Percentiles rank a stretch among this genome's conserved stretches.
phyloP scores from a whole-genome alignment of 1,139 yeast genomes.

The Saccharomyces uvarum region DNA sequence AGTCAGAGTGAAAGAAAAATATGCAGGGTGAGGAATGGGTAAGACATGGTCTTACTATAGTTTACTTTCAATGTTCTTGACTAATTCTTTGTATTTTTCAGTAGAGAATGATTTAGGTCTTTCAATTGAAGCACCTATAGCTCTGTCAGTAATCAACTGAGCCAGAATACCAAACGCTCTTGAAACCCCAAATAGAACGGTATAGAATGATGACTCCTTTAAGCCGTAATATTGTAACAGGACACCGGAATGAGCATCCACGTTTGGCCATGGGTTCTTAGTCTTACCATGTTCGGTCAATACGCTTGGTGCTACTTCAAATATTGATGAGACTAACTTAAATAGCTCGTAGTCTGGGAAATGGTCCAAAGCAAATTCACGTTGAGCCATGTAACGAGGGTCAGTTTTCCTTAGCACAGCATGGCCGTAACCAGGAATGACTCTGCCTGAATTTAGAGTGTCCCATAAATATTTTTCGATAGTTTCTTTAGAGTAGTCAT shows the following conservation, averaged over 20 bases:
- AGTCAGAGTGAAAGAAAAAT: background rate
- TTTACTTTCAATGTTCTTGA: constrained; percentile 28
- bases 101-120: constrained; percentile 94
- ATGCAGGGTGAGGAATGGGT: background rate
- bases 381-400: constrained; percentile 84
- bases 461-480: constrained; percentile 37
- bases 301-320: constrained; percentile 93
- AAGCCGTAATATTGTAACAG: constrained; percentile 94
- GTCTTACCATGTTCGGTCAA: constrained; percentile 96
- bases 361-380: constrained; percentile 93
- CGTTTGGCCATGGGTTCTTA: constrained; percentile 98
- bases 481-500: constrained; percentile 28
- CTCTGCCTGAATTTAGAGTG: constrained; percentile 37
- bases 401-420: constrained; percentile 41
- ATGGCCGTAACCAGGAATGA: constrained; percentile 42
- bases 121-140: constrained; percentile 91
- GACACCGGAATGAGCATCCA: constrained; percentile 96
- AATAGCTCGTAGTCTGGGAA: constrained; percentile 93
- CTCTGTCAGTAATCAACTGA: constrained; percentile 93
- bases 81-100: constrained; percentile 39
- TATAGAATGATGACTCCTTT: constrained; percentile 92
- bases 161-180: constrained; percentile 97
- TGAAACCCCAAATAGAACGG: constrained; percentile 95
- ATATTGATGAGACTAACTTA: constrained; percentile 81
- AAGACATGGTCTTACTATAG: background rate